These are phyloP conservation scores for Nakaseomyces glabratus DNA, from an alignment of 1,139 yeast species.

Conservation along the genomic window DNA sequence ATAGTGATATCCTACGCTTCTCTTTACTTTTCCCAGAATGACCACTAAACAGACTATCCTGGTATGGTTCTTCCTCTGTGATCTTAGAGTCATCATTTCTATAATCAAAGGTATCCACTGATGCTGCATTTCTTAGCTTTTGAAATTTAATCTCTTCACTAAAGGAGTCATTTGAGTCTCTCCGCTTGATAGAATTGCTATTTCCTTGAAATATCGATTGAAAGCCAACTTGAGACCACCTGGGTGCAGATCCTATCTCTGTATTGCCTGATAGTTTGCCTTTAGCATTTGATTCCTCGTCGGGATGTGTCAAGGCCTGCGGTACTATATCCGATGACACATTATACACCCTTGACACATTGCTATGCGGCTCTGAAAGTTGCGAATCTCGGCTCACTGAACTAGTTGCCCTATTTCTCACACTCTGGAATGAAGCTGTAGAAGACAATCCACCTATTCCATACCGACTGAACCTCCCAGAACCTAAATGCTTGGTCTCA, in stretches of 20 bases:
- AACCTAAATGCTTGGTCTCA: too few relatives aligned
- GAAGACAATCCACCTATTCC: background rate
- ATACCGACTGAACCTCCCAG: too few relatives aligned
- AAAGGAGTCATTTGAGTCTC: slow-evolving; percentile 8
- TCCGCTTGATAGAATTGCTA: slow-evolving; percentile 7
- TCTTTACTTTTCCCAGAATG: slow-evolving; percentile 2
- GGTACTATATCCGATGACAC: slow-evolving; percentile 19
- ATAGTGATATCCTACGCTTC: slow-evolving; percentile 7
- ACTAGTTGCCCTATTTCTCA: slow-evolving; percentile 2
- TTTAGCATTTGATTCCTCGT: slow-evolving; percentile 10
- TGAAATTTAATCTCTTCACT: slow-evolving; percentile 4
- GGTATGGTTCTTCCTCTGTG: slow-evolving; percentile 6
- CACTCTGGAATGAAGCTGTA: background rate
- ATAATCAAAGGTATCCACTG: background rate
- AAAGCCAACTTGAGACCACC: slow-evolving; percentile 30
- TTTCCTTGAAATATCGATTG: slow-evolving; percentile 27
- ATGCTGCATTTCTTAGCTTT: slow-evolving; percentile 2
- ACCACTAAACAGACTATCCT: slow-evolving; percentile 3
- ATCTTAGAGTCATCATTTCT: slow-evolving; percentile 4
- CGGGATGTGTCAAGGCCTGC: slow-evolving; percentile 14
- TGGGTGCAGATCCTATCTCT: slow-evolving; percentile 15
- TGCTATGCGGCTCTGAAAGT: background rate
- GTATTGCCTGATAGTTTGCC: slow-evolving; percentile 10
- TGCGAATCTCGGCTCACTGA: slow-evolving; percentile 4
- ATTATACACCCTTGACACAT: slow-evolving; percentile 14